These are phyloP conservation scores for Thoreauomyces humboldtii DNA, from an alignment of 192 early-diverging fungal genomes.

Conservation along the genomic window DNA sequence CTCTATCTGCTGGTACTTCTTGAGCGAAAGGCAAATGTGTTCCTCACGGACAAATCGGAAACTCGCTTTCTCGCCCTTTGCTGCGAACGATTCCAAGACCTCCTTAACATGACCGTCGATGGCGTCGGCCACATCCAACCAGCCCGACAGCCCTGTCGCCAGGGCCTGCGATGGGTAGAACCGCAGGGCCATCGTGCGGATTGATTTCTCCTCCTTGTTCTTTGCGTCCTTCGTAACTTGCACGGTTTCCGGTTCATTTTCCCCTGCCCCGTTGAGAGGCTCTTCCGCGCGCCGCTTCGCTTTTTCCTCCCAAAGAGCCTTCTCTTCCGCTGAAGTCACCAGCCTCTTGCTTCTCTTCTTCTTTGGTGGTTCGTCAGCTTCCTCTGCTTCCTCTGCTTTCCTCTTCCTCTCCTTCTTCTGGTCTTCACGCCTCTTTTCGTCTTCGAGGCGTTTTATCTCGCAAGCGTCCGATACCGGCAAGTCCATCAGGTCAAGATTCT, in stretches of 20 bases:
- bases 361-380: too few species aligned
- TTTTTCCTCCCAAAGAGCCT: too few species aligned
- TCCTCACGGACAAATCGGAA: not conserved
- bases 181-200: not conserved
- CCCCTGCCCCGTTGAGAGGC: too few species aligned
- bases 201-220: not conserved
- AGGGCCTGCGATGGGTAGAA: conserved; percentile 5
- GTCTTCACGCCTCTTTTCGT: not conserved
- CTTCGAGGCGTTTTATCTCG: not conserved
- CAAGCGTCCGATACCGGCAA: not conserved
- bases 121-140: not conserved
- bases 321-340: too few species aligned
- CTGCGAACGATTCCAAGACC: not conserved
- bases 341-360: too few species aligned
- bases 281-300: too few species aligned
- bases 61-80: not conserved
- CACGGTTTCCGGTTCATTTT: too few species aligned
- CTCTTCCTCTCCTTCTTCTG: not conserved
- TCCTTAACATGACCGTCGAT: conserved; percentile 10
- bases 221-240: not conserved
- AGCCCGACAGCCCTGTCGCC: not conserved
- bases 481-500: not conserved
- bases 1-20: not conserved
- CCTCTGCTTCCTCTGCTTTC: too few species aligned
- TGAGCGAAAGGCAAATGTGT: not conserved